Base-by-base conservation (phyloP, 257 asterid species). In the Nicotiana noctiflora region DNA sequence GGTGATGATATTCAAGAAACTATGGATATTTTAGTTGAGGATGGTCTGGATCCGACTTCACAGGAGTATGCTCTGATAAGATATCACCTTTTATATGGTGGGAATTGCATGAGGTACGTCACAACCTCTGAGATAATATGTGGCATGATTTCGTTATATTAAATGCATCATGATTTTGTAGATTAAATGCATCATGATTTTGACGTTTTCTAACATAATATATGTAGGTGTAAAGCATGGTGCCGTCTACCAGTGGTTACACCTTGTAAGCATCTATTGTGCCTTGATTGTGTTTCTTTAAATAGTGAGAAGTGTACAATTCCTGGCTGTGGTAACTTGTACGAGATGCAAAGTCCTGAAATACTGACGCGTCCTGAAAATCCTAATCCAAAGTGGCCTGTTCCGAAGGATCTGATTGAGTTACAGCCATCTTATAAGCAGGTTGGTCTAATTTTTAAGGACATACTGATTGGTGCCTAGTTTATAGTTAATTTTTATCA, bases 351-450 rank as follows among this genome's bases (percentile, higher is more conserved):
- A 89, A 92, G 93, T 84, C 99, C 98, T 53, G 92, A 96, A 87
- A 92, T 82, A 77, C 89, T 90, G 85, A 87, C 97, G 57, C 98
- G 99, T 85, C 98, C 97, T 19, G 99, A 96, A 88, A 96, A 96
- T 88, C 99, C 98, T 12, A 90, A 92, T 81, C 99, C 99, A 23
- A 94, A 94, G 89, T 96, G 99, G 99, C 98, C 99, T 77, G 99
- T 96, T 80, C 99, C 99, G 17, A 91, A 95, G 84, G 99, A 95
- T 91, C 97, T 95, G 79, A 95, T 96, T 85, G 99, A 96, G 93
- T 88, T 96, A 83, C 98, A 96, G 82, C 99, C 99, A 40, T 92
- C 99, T 81, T 96, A 96, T 85, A 92, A 92, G 76, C 99, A 96
- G 95, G 99, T 90, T 68, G 46, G 62, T 67, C 74, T 64, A 65